phyloP scores from a whole-genome alignment of 2,329 filamentous ascomycete genomes.

The Sporothrix protearum region DNA sequence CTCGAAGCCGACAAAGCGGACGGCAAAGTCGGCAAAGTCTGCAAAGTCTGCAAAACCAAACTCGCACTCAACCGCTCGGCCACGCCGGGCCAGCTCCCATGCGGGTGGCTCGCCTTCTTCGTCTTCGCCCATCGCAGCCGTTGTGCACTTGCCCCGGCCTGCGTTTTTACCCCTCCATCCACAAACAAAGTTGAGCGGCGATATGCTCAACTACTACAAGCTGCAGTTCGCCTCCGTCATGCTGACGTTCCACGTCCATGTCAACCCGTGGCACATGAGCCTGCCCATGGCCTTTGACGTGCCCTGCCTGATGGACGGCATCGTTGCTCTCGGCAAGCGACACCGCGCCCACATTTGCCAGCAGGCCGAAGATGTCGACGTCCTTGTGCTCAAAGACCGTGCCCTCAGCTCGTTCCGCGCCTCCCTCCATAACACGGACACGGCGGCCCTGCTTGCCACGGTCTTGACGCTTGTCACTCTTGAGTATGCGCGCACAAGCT shows the following conservation, averaged over 20 bases:
- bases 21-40: not conserved
- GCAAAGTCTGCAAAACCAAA: not conserved
- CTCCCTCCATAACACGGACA: not conserved
- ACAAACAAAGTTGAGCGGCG: not conserved
- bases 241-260: conserved; percentile 5
- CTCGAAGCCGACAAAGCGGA: not conserved
- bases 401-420: not conserved
- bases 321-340: conserved; percentile 2
- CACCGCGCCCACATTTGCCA: not conserved
- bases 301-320: conserved; percentile 12
- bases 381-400: not conserved
- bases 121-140: not conserved
- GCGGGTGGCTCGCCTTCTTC: not conserved
- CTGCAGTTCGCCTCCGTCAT: not conserved
- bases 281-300: conserved; percentile 13
- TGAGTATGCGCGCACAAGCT: not conserved
- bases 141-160: not conserved
- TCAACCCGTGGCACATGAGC: conserved; percentile 15
- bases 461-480: not conserved
- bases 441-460: not conserved
- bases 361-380: not conserved
- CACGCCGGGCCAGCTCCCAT: not conserved
- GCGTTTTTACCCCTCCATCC: not conserved
- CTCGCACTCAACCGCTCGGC: not conserved
- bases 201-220: not conserved